These are phyloP conservation scores for Chaetomium tenue DNA, from an alignment of 495 filamentous ascomycete species.

Conservation along the genomic window DNA sequence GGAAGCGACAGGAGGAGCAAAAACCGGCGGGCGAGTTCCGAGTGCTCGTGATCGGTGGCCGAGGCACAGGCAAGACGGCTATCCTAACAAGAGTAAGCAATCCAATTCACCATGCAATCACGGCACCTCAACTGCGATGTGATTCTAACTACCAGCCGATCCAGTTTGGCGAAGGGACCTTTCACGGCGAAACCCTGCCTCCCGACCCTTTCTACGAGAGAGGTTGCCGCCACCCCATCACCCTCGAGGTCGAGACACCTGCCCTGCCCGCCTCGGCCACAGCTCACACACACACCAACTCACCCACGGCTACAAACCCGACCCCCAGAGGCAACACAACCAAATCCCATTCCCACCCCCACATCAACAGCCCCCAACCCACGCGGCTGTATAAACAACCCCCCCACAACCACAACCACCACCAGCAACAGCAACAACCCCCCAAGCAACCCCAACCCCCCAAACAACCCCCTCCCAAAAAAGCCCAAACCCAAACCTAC, in stretches of 20 bases:
- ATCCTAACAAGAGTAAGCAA: slow-evolving; percentile 41
- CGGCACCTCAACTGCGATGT: neutral
- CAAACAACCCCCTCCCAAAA: neutral
- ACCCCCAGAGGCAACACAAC: neutral
- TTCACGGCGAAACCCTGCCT: slow-evolving; percentile 25
- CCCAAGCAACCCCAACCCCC: neutral
- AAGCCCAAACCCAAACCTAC: slow-evolving; percentile 29
- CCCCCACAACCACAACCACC: neutral
- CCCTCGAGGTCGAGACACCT: slow-evolving; percentile 26
- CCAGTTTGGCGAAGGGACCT: slow-evolving; percentile 38
- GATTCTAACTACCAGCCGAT: neutral
- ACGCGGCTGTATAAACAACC: neutral
- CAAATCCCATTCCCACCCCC: neutral
- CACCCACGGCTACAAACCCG: neutral
- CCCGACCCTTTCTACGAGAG: slow-evolving; percentile 34
- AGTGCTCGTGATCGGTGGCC: slow-evolving; percentile 43
- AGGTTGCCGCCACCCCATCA: slow-evolving; percentile 37
- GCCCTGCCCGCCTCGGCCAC: neutral
- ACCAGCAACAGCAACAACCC: neutral
- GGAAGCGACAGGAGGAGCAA: slow-evolving; percentile 2
- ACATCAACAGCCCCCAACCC: neutral
- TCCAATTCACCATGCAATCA: neutral
- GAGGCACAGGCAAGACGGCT: slow-evolving; percentile 45
- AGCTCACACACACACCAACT: neutral
- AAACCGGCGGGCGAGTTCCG: slow-evolving; percentile 39